phyloP scores from a whole-genome alignment of 176 grass and related monocot genomes.

The Chloris gayana region DNA sequence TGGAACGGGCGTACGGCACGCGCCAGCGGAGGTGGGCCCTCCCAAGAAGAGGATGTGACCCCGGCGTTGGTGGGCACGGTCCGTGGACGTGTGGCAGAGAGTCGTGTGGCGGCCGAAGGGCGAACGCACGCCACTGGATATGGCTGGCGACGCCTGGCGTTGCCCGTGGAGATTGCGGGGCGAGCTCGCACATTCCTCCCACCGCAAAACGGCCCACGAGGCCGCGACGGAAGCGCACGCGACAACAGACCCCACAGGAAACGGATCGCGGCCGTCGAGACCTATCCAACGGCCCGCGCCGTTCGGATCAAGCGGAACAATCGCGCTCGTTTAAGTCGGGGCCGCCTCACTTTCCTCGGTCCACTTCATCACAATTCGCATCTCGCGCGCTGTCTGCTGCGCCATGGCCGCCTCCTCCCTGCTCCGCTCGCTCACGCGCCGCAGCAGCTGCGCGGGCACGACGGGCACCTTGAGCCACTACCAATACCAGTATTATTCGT shows the following conservation, averaged over 20 bases:
- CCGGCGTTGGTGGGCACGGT: conserved; percentile 23
- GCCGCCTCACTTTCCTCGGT: conserved; percentile 25
- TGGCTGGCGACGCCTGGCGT: conserved; percentile 29
- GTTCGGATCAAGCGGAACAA: conserved; percentile 26
- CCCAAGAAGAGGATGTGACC: neutral
- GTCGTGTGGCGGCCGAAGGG: conserved; percentile 54
- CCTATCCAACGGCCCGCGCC: conserved; percentile 18
- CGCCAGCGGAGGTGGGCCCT: neutral
- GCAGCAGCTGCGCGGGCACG: neutral
- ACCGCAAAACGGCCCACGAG: conserved; percentile 13
- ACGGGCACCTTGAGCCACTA: neutral
- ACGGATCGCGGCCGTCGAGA: conserved; percentile 6
- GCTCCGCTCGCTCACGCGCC: conserved; percentile 40
- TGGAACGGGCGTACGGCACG: conserved; percentile 31
- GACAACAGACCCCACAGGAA: neutral
- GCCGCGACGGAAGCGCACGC: neutral
- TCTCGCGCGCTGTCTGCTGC: neutral
- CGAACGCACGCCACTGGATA: conserved; percentile 37
- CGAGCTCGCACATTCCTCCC: neutral
- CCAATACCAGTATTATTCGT: neutral
- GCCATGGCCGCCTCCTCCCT: conserved; percentile 45
- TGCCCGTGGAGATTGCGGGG: neutral
- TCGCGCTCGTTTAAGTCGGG: neutral
- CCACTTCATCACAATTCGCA: conserved; percentile 18
- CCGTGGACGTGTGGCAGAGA: neutral